Conservation (phyloP, 805 yeast species). For the Dipodascus albidus region DNA sequence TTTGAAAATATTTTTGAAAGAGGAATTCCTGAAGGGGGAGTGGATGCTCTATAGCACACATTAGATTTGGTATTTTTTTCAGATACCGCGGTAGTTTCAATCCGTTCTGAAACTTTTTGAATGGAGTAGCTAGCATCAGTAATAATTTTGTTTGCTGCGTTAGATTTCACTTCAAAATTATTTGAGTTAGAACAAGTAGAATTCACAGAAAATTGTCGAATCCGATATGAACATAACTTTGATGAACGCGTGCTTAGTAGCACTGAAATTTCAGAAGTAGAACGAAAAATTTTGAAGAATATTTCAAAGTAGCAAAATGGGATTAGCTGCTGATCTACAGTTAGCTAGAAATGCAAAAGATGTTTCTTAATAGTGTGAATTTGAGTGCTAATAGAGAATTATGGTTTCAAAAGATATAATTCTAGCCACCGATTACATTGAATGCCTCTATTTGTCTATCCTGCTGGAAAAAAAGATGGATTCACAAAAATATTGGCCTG, state of each 20-base stretch:
- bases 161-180: background rate
- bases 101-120: too few species aligned
- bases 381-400: too few species aligned
- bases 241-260: background rate
- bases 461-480: too few species aligned
- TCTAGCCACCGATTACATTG: background rate
- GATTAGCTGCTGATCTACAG: too few species aligned
- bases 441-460: background rate
- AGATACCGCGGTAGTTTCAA: too few species aligned
- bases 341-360: too few species aligned
- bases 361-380: too few species aligned
- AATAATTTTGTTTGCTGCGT: background rate
- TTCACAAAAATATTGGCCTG: too few species aligned
- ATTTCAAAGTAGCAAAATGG: too few species aligned
- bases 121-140: background rate
- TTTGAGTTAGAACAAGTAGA: background rate
- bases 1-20: constrained; percentile 18
- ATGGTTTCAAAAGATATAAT: too few species aligned
- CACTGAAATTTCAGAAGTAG: background rate
- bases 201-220: background rate
- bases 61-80: background rate
- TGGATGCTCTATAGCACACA: constrained; percentile 15
- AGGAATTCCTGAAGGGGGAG: constrained; percentile 28
- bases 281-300: background rate
- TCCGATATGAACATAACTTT: background rate